Percentiles rank a stretch among this genome's conserved stretches.
Evolutionary conservation across 2,329 filamentous ascomycete genomes (phyloP).

Genomic region (Exophiala alcalophila): DNA sequence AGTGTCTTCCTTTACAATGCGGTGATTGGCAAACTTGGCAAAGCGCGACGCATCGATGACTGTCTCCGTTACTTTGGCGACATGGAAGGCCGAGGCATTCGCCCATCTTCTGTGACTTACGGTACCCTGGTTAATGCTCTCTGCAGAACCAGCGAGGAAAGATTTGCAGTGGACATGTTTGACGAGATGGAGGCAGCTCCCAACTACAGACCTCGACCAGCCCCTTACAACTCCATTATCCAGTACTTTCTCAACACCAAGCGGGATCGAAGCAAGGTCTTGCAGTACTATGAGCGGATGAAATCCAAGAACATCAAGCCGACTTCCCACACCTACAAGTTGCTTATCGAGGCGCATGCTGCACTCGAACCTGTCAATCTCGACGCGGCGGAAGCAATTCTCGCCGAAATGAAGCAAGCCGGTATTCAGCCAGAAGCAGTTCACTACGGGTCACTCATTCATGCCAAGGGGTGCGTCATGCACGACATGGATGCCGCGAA

Average conservation of each 20-base stretch:
- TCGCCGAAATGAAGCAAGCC: constrained; percentile 71
- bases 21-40: constrained; percentile 95
- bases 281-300: constrained; percentile 95
- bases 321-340: constrained; percentile 95
- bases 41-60: constrained; percentile 95
- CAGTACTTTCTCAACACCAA: constrained; percentile 98
- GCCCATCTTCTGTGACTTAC: constrained; percentile 95
- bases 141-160: constrained; percentile 94
- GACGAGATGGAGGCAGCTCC: constrained; percentile 99
- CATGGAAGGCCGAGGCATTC: constrained; percentile 90
- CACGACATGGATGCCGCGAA: constrained; percentile 86
- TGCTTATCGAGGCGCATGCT: constrained; percentile 91
- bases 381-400: constrained; percentile 76
- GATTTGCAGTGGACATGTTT: constrained; percentile 95
- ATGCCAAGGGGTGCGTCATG: constrained; percentile 89
- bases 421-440: constrained; percentile 82
- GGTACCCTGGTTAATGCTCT: constrained; percentile 97
- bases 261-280: constrained; percentile 88
- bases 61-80: constrained; percentile 97
- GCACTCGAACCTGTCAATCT: constrained; percentile 91
- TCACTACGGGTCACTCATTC: constrained; percentile 92
- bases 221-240: constrained; percentile 99
- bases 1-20: constrained; percentile 98
- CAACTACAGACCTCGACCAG: constrained; percentile 96
- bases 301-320: constrained; percentile 79